Base-by-base conservation (phyloP, 2,329 filamentous ascomycete genomes). In the Aspergillus sp. region DNA sequence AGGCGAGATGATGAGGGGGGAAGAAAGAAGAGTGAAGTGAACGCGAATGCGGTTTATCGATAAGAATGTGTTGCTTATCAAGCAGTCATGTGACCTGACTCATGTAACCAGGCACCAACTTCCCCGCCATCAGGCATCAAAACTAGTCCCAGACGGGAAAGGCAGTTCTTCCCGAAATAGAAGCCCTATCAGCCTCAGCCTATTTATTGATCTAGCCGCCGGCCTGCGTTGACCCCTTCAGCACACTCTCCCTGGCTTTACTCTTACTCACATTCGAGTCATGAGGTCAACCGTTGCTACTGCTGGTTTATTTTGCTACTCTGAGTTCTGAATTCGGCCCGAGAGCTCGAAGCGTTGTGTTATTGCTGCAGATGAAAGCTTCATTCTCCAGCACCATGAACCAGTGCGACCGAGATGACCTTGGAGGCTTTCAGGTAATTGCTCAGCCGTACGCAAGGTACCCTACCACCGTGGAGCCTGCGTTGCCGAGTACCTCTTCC, bases 371-470 rank as follows among this genome's bases (percentile, higher is more conserved):
- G 8, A 61, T 60, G 57, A 52, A 60, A 41, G 33, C 36, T 24
- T 43, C 55, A 2, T 58, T 56, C 35, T 40, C 53, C n/a, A 37
- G 36, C 20, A 42, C 50, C 30, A 49, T 48, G 30, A 54, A 52
- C 27, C 49, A 48, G 8, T 29, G 45, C 17, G 52, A 47, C 15
- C 43, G 46, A 11, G 41, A 37, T 20, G 53, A 54, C 15, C 36
- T 53, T 28, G 41, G 40, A 32, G 39, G 37, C 12, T 39, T 44
- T 26, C 51, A 49, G 19, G 48, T 57, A 37, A 51, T 60, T 19
- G 45, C 59, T 35, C 58, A 60, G 36, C 58, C 61, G 35, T 62
- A 59, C 49, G 56, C 58, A 11, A 50, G 55, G 35, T 61, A 59
- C 41, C 50, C 58, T 17, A 25, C 56, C 11, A 42, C 47, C 2